Percentiles rank a stretch among this genome's conserved stretches.
phyloP scores from a whole-genome alignment of 768 basidiomycete genomes.

The Suillus spraguei region DNA sequence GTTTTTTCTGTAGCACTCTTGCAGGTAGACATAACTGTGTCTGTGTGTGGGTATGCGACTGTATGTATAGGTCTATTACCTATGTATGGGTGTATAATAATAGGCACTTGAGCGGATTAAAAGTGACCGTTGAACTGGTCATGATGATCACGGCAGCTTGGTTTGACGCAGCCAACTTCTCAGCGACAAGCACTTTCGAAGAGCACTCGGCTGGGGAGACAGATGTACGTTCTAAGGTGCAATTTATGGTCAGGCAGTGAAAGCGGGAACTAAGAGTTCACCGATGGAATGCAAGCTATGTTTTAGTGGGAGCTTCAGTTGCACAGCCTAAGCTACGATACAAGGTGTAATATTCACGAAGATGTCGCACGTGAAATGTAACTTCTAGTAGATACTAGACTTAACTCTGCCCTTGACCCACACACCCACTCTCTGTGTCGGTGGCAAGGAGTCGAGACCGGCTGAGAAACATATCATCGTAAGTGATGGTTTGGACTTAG shows the following conservation, averaged over 20 bases:
- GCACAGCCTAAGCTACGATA: background rate
- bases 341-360: background rate
- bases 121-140: background rate
- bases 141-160: no score
- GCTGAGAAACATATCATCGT: background rate
- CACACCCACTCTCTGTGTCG: background rate
- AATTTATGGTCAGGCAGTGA: background rate
- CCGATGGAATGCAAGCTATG: background rate
- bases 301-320: background rate
- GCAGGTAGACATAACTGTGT: no score
- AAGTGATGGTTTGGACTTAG: background rate
- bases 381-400: no score
- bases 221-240: background rate
- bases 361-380: background rate
- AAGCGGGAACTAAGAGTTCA: background rate
- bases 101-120: background rate
- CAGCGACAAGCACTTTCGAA: background rate
- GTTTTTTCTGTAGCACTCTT: no score
- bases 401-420: background rate
- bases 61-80: no score
- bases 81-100: no score
- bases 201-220: background rate
- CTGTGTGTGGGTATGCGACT: no score
- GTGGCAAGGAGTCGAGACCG: background rate
- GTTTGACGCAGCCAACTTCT: background rate